Evolutionary conservation across 176 grass and related monocot genomes (phyloP).

Genomic region (Puya raimondii): DNA sequence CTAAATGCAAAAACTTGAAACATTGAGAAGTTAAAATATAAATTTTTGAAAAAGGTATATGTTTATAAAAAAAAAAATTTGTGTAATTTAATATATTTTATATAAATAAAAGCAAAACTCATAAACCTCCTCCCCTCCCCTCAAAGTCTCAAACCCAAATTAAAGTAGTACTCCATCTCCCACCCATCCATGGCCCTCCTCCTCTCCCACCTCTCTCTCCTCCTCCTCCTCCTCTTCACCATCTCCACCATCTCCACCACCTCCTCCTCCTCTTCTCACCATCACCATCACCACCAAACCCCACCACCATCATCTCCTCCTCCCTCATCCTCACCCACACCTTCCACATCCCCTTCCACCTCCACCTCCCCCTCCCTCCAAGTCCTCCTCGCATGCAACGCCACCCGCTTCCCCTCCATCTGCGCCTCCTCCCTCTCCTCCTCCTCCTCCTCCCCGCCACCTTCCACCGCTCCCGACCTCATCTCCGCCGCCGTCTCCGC

Average conservation of each 20-base stretch:
- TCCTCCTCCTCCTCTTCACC: not conserved
- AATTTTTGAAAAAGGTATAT: too few relatives aligned
- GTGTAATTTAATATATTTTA: not conserved
- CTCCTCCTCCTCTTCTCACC: not conserved
- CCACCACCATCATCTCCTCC: slow-evolving; percentile 7
- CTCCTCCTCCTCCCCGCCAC: not conserved
- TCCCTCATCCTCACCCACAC: slow-evolving; percentile 12
- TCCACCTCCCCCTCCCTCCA: slow-evolving; percentile 7
- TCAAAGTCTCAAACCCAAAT: not conserved
- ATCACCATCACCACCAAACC: not conserved
- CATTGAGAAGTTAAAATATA: too few relatives aligned
- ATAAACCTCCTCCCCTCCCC: not conserved
- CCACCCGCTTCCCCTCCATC: slow-evolving; percentile 46
- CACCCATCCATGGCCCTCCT: not conserved
- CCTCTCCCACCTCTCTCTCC: not conserved
- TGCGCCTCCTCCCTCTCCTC: slow-evolving; percentile 60
- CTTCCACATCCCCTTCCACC: slow-evolving; percentile 1
- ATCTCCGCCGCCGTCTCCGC: slow-evolving; percentile 29
- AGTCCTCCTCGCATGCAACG: slow-evolving; percentile 62
- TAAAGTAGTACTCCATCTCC: not conserved
- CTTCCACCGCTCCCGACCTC: slow-evolving; percentile 39
- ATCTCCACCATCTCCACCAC: not conserved
- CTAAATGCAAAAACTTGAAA: too few relatives aligned
- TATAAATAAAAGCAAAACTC: not conserved
- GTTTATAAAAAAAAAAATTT: too few relatives aligned